Evolutionary conservation across 2,329 filamentous ascomycete genomes (phyloP).

Genomic region (Akanthomyces uredinophilus): DNA sequence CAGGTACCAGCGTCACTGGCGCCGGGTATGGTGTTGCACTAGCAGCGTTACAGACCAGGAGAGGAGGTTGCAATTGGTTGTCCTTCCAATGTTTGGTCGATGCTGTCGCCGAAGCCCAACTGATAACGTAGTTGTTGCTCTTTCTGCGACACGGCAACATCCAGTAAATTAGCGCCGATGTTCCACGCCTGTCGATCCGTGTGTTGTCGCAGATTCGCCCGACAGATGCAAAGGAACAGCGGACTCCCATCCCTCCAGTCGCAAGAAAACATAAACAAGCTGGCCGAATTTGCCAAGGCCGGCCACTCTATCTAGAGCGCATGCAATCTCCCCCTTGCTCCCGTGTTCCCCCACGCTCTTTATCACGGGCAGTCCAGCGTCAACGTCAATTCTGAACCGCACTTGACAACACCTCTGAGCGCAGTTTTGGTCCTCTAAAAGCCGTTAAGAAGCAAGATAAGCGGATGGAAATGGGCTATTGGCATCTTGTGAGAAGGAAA

Average conservation of each 20-base stretch:
- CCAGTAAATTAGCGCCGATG: neutral
- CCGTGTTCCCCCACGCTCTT: neutral
- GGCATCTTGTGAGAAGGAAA: no score
- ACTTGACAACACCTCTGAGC: no score
- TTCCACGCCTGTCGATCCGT: neutral
- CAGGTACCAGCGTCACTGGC: conserved; percentile 4
- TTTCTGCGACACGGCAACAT: neutral
- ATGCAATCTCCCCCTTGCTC: neutral
- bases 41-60: neutral
- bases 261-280: neutral
- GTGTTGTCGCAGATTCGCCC: neutral
- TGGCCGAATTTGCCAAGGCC: neutral
- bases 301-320: neutral
- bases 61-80: neutral
- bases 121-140: neutral
- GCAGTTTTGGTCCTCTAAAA: no score
- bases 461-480: no score
- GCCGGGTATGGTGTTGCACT: neutral
- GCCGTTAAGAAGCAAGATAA: no score
- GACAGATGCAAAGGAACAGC: neutral
- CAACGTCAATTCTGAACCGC: no score
- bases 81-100: neutral
- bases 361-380: neutral
- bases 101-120: neutral
- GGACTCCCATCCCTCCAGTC: no score